Conservation (phyloP, 257 asterid species). For the Linaria vulgaris region DNA sequence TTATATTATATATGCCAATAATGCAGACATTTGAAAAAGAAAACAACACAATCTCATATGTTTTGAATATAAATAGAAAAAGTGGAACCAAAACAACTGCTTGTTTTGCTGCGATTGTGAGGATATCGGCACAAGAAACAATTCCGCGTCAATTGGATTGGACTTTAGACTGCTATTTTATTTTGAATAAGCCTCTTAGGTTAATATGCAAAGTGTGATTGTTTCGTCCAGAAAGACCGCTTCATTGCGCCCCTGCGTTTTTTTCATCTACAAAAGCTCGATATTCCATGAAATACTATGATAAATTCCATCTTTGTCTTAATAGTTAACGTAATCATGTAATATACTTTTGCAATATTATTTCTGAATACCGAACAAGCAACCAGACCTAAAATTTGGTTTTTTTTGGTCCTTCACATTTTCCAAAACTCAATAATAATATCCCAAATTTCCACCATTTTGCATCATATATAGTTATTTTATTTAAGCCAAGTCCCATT, state of each 20-base stretch:
- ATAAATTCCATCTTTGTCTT: no score
- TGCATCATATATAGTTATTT: no score
- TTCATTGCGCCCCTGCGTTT: slow-evolving; percentile 78
- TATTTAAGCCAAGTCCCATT: no score
- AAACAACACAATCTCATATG: no score
- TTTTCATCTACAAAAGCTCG: background rate
- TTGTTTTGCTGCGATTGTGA: slow-evolving; percentile 90
- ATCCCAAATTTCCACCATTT: background rate
- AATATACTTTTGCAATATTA: no score
- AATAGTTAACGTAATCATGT: no score
- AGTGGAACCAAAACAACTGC: slow-evolving; percentile 80
- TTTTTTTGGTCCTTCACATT: background rate
- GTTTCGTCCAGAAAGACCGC: slow-evolving; percentile 82
- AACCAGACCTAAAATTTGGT: background rate
- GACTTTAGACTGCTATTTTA: slow-evolving; percentile 75
- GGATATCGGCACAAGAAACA: slow-evolving; percentile 91
- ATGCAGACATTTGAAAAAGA: no score
- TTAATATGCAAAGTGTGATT: slow-evolving; percentile 61
- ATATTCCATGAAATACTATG: background rate
- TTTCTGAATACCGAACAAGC: background rate
- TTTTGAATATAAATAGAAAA: no score
- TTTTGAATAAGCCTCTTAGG: slow-evolving; percentile 60
- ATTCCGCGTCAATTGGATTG: slow-evolving; percentile 78
- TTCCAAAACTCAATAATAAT: background rate
- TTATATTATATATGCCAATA: no score